Base-by-base conservation (phyloP, 2,329 filamentous ascomycete genomes). In the Nannizzia gypsea region DNA sequence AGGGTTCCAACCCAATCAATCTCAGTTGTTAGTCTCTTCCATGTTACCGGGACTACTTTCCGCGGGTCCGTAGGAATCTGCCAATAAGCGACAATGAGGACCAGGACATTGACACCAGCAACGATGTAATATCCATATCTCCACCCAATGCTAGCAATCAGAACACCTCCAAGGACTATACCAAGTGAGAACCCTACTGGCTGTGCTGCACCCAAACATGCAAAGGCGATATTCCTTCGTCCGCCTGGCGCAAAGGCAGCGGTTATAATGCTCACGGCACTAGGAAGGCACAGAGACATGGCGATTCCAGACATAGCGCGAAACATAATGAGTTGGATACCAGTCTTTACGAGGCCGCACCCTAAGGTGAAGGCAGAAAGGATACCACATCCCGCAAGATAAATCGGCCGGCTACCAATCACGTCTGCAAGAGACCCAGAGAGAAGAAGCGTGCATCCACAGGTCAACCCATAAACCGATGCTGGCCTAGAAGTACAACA, bases 1-100 rank as follows among this genome's bases (percentile, higher is more conserved):
- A 71, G 24, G 5, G 77, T 77, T 0, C 80, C 80, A 44, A 80
- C 65, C 80, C 80, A 83, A 63, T 83, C 80, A 54, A 83, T 78
- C 42, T 60, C 61, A 42, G 58, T 36, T 17, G 20, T 26, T 17
- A 62, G n/a, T 20, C 56, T 56, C 36, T 26, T 52, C 59, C 40
- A 59, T 11, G 59, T 62, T 24, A 62, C 57, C 0, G 61, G 59
- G 11, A 26, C 58, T 38, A 58, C 56, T 50, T 56, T 59, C 13
- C 61, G 50, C 3, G 61, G 61, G 17, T 62, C 61, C n/a, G 59
- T 54, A 1, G 61, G 61, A 57, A 62, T 60, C 40, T 60, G 59
- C 61, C 61, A 62, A 11, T 40, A 40, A 1, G 59, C 61, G 17
- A 62, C 36, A 11, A 59, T 38, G 24, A 60, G 42, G 22, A 62